These are phyloP conservation scores for Rhypophila decipiens DNA, from an alignment of 495 filamentous ascomycete genomes.

Conservation along the genomic window DNA sequence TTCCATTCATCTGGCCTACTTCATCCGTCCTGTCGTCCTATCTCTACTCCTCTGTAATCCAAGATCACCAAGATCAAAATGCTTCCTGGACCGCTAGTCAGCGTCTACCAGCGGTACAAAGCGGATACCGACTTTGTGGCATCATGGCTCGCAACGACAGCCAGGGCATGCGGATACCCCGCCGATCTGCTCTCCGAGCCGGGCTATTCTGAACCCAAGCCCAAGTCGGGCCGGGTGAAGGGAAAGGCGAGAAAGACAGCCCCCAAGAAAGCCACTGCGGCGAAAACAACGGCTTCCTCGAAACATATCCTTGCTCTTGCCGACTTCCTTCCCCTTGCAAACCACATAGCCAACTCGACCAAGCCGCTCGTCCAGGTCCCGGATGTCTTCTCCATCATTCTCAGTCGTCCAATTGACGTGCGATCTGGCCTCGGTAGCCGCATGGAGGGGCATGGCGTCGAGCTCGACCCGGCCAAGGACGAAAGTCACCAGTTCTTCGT, in stretches of 20 bases:
- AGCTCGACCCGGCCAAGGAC: slow-evolving; percentile 13
- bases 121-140: slow-evolving; percentile 42
- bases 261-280: background rate
- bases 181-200: slow-evolving; percentile 5
- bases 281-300: background rate
- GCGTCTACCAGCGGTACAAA: slow-evolving; percentile 43
- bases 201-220: background rate
- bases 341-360: slow-evolving; percentile 21
- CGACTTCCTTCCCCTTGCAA: slow-evolving; percentile 32
- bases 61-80: slow-evolving; percentile 16
- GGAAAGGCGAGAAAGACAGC: slow-evolving; percentile 21
- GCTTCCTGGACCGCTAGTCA: slow-evolving; percentile 28
- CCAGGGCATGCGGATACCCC: slow-evolving; percentile 31
- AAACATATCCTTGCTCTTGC: slow-evolving; percentile 31
- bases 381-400: slow-evolving; percentile 8
- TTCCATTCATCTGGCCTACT: too few relatives aligned
- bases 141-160: slow-evolving; percentile 43
- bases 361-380: slow-evolving; percentile 23
- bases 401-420: slow-evolving; percentile 21
- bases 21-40: too few relatives aligned
- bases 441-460: slow-evolving; percentile 12
- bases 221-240: slow-evolving; percentile 16
- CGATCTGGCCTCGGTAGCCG: slow-evolving; percentile 11
- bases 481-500: slow-evolving; percentile 30
- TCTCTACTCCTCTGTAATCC: too few relatives aligned